Base-by-base conservation (phyloP, 1,139 yeast genomes). In the Sugiyamaella castrensis region DNA sequence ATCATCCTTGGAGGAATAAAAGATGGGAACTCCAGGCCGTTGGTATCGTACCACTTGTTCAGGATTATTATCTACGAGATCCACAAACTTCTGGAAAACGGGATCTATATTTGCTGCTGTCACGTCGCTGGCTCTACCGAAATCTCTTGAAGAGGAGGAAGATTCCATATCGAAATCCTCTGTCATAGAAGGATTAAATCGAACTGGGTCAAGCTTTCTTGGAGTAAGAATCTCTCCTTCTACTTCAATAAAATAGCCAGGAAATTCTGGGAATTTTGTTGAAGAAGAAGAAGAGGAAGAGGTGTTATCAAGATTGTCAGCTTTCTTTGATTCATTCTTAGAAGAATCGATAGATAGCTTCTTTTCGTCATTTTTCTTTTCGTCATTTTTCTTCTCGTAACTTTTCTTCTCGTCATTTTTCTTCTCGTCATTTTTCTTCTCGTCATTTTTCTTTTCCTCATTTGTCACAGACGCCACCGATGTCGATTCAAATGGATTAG, bases 21-120 rank as follows among this genome's bases (percentile, higher is more conserved):
- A 68, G 32, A 91, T 69, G 5, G 97, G 96, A 40, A 71, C 82
- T 82, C 41, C 82, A 12, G 63, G 57, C 4, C 65, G 57, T 47
- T 88, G 87, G 66, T 91, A 91, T 50, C 98, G 76, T 40, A 92
- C 73, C 2, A 92, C 87, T 67, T 92, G 98, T 1, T 77, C 75
- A 4, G 97, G 92, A 63, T 92, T 92, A 61, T 84, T 85, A 12
- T 82, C 82, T 9, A 87, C 84, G 2, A 81, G 73, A 46, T 79
- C 82, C 30, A 87, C 78, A 65, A 92, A 92, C 50, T 81, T 79
- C 62, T 86, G 91, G 68, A 92, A 92, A 12, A 77, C 79, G 52
- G 80, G 81, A 64, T 89, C 97, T 53, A 57, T 50, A 12, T 56
- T 57, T 28, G 60, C 59, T 7, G 52, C 46, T 8, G 49, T 46